Evolutionary conservation across 2,329 filamentous ascomycete genomes (phyloP), one percentile per base, ranked within the genome.

Genomic region (Colletotrichum musicola): DNA sequence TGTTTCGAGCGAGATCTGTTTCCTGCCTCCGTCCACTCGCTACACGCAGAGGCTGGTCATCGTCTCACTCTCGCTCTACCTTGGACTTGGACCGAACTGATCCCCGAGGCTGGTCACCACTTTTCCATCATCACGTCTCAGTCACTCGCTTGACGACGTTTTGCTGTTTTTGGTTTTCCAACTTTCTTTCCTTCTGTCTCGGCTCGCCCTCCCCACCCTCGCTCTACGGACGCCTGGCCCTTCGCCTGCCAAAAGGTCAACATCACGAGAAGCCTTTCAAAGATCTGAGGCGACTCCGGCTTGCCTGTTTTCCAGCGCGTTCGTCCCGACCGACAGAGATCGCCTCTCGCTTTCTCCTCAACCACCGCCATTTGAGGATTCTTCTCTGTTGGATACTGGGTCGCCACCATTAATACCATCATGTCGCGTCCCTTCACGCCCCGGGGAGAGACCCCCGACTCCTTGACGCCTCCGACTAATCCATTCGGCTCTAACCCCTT

Each of bases 401-500:
- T 18, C 46, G 44, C 27, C 68, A 30, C 20, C 46, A 2, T 42
- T 55, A 35, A 57, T 61, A 50, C 58, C 40, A 58, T 30, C 58
- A 71, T 71, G 70, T 71, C 70, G 49, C 46, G 47, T 30, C 60
- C 70, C 35, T 64, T 60, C 30, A 59, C 60, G 27, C 55, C 67
- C 4, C 59, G 59, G 44, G 50, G 56, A 20, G 20, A 51, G 4
- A 44, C 66, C 2, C 62, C 69, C 38, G 54, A 57, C 62, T 66
- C 66, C 18, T n/a, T 61, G 25, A 53, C 63, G 30, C 55, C 62
- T 47, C 69, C 68, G 46, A 62, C 18, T 54, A 71, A 72, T 55
- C 70, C 70, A 3, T 72, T 72, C 40, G 64, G 53, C 16, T 44
- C 64, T 9, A 71, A 71, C 50, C 70, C 70, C 9, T 72, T 72